These are phyloP conservation scores for Plasmodium blacklocki DNA, from an alignment of 169 alveolate species.

Conservation along the genomic window DNA sequence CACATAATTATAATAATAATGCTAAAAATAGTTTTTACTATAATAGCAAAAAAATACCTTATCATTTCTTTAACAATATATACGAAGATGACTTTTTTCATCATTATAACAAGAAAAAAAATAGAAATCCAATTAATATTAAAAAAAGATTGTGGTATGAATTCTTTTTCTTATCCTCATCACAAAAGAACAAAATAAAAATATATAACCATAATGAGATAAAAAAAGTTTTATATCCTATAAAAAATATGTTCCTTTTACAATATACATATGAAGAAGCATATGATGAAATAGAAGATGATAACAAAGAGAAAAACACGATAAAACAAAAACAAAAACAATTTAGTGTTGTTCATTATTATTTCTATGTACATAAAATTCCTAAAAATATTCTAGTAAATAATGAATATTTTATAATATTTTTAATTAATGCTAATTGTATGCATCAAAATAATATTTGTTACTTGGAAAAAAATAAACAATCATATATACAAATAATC, in stretches of 20 bases:
- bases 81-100: conserved; percentile 11
- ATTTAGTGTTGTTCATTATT: background rate
- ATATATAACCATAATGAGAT: conserved; percentile 21
- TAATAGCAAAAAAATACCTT: background rate
- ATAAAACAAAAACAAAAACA: background rate
- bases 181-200: conserved; percentile 10
- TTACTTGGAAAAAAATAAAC: conserved; percentile 9
- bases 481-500: conserved; percentile 33
- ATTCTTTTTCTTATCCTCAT: conserved; percentile 13
- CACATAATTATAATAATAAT: too few relatives aligned
- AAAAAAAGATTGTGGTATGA: background rate
- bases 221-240: conserved; percentile 24
- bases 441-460: conserved; percentile 23
- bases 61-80: conserved; percentile 18
- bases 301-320: background rate
- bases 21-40: too few relatives aligned
- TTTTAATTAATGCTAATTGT: conserved; percentile 36
- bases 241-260: conserved; percentile 17
- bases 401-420: conserved; percentile 22
- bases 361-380: conserved; percentile 23
- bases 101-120: background rate
- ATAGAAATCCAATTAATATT: background rate
- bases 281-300: background rate
- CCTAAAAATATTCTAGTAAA: conserved; percentile 38
- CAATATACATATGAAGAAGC: conserved; percentile 4